Conservation (phyloP, 768 basidiomycete species). For the Xerocomellus chrysenteron region DNA sequence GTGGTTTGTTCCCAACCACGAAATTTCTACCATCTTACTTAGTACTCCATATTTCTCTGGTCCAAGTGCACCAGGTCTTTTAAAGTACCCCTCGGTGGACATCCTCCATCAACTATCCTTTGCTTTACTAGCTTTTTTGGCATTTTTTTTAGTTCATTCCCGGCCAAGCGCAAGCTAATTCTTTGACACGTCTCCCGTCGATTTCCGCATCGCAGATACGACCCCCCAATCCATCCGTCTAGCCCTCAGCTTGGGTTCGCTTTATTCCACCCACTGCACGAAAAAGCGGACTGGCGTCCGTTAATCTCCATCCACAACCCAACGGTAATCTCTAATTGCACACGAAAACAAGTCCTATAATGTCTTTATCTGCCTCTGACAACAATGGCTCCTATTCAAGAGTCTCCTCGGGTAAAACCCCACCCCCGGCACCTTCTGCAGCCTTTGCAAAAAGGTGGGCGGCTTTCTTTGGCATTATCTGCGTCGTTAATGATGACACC, state of each 20-base stretch:
- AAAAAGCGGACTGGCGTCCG: constrained; percentile 33
- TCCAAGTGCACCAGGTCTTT: constrained; percentile 32
- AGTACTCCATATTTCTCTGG: constrained; percentile 38
- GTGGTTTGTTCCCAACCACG: constrained; percentile 31
- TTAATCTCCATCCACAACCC: constrained; percentile 37
- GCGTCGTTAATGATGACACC: constrained; percentile 14
- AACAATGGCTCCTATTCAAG: constrained; percentile 79
- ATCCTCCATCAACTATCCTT: constrained; percentile 32
- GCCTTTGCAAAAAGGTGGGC: constrained; percentile 83
- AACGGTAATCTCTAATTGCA: constrained; percentile 80
- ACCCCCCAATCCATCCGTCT: constrained; percentile 19
- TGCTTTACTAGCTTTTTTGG: constrained; percentile 23
- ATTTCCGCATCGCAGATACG: constrained; percentile 31
- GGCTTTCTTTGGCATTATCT: constrained; percentile 13
- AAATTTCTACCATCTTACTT: constrained; percentile 38
- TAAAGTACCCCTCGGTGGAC: constrained; percentile 35
- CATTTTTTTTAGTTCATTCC: constrained; percentile 25
- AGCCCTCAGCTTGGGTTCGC: constrained; percentile 14
- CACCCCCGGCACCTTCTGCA: constrained; percentile 86
- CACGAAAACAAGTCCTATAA: constrained; percentile 61
- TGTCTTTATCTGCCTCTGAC: constrained; percentile 89
- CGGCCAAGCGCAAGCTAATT: constrained; percentile 34
- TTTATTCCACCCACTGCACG: constrained; percentile 30
- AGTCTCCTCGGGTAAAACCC: constrained; percentile 84
- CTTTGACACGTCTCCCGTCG: constrained; percentile 22